A percentile compares a stretch with the other conserved stretches of the same genome.
phyloP scores from a whole-genome alignment of 2,329 filamentous ascomycete species.

The Thermothelomyces thermophilus region DNA sequence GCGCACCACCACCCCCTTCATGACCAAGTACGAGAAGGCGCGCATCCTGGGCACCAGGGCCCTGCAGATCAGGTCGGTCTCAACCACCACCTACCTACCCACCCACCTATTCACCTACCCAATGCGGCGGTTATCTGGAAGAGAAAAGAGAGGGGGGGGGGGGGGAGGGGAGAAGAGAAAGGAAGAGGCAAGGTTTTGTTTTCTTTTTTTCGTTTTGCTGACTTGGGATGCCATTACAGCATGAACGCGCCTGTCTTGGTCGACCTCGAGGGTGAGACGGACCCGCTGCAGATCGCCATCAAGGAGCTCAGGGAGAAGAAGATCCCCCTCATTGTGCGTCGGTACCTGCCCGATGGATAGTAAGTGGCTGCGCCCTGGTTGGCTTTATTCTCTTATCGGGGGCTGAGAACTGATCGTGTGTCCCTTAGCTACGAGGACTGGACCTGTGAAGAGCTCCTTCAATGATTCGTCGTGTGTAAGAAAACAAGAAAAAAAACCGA shows the following conservation, averaged over 20 bases:
- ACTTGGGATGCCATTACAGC: constrained; percentile 46
- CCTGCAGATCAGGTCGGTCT: constrained; percentile 86
- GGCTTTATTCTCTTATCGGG: background rate
- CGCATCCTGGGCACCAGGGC: constrained; percentile 89
- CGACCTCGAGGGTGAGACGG: constrained; percentile 94
- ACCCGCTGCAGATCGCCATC: constrained; percentile 93
- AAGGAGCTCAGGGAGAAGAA: constrained; percentile 98
- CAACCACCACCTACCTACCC: too few species aligned
- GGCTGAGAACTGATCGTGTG: background rate
- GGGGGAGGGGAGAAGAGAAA: too few species aligned
- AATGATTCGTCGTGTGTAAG: constrained; percentile 31
- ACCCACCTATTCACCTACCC: too few species aligned
- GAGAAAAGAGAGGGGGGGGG: too few species aligned
- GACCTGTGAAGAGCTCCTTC: constrained; percentile 92
- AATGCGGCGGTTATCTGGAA: too few species aligned
- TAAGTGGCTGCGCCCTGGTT: constrained; percentile 42
- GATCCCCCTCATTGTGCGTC: constrained; percentile 88
- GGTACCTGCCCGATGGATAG: constrained; percentile 96
- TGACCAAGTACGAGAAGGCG: constrained; percentile 98
- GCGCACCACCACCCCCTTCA: constrained; percentile 90
- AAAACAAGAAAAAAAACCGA: constrained; percentile 14
- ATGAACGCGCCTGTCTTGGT: constrained; percentile 97
- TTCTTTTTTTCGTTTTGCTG: too few species aligned
- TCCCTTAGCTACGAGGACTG: constrained; percentile 84
- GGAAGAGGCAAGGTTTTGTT: too few species aligned